Evolutionary conservation across 768 basidiomycete genomes (phyloP), one percentile per base, ranked within the genome.

Genomic region (Rhodocollybia butyracea): DNA sequence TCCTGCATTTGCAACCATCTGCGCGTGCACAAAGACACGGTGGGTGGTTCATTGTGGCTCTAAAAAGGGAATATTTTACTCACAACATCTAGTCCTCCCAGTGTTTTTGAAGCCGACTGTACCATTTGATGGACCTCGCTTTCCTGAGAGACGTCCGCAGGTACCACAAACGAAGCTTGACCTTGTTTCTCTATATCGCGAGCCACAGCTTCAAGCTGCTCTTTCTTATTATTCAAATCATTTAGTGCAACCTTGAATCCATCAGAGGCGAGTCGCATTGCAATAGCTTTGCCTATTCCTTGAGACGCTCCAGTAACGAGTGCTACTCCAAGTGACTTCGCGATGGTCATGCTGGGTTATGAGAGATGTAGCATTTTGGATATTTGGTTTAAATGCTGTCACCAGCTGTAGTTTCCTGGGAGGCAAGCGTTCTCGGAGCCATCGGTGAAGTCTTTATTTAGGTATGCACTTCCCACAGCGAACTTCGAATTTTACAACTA

Each of bases 1-100:
- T 11, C 64, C 64, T 8, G 61, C 64, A 57, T 66, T 66, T 22
- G 64, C 64, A 2, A 66, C 61, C 64, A 66, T 64, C 64, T 64
- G 17, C 17, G 36, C 12, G 29, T 7, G 29, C n/a, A n/a, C n/a
- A n/a, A n/a, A n/a, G n/a, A n/a, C n/a, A n/a, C n/a, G 19, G 42
- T 17, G 39, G 19, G 19, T 42, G 12, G 7, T n/a, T n/a, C n/a
- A n/a, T n/a, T 26, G 11, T 3, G 21, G 26, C 27, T 2, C 24
- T 17, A 40, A 5, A n/a, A 40, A 17, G n/a, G 21, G 21, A 10
- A 5, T 17, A 40, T n/a, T 17, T 8, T 17, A 57, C 66, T 53
- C 50, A 74, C 75, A 52, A 75, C 71, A 29, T 74, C 66, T 12
- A 75, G 58, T 11, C 62, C 50, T 10, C 67, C 64, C 5, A 62